Evolutionary conservation across 495 filamentous ascomycete genomes (phyloP), one percentile per base, ranked within the genome.

Genomic region (Penicillium waksmanii): DNA sequence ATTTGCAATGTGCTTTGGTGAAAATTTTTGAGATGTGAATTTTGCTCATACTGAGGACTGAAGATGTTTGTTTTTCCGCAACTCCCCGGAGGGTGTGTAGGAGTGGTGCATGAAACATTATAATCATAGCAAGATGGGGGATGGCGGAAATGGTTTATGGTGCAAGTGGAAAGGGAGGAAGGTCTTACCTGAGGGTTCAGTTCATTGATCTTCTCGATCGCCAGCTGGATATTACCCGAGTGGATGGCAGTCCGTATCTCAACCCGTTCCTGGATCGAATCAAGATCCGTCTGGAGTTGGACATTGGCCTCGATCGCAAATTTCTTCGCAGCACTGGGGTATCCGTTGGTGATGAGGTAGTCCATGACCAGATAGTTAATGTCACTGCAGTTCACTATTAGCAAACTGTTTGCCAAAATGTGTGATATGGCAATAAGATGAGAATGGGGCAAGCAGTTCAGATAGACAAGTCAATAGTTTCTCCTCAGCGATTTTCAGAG

Each of bases 71-170:
- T 87, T 89, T 91, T 83, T 97, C 93, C 92, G 93, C 96, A 91
- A 83, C 73, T 85, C 85, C 86, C 70, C 84, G 75, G 80, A 85
- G 86, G 86, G 81, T 80, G 68, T 54, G 68, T 98, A 92, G 89
- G 94, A 92, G 94, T 98, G 94, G 94, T 99, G 96, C 93, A 98
- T 97, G 95, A 96, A 92, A 93, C 85, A 79, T 71, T 91, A 79
- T 96, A 96, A 98, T 97, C 94, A 92, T 93, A 80, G 86, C 85
- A 85, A 82, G 58, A 64, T 42, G 58, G 43, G 53, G 12, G 58
- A 23, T 43, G 35, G 15, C 11, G 36, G 17, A 17, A n/a, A 44
- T 53, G 31, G 53, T 43, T 36, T 49, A 51, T 51, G 46, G 17
- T 65, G 36, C 27, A 52, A 21, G 61, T 27, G 34, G 53, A 60